phyloP scores from a whole-genome alignment of 441 rosid species.

The Gossypium davidsonii region DNA sequence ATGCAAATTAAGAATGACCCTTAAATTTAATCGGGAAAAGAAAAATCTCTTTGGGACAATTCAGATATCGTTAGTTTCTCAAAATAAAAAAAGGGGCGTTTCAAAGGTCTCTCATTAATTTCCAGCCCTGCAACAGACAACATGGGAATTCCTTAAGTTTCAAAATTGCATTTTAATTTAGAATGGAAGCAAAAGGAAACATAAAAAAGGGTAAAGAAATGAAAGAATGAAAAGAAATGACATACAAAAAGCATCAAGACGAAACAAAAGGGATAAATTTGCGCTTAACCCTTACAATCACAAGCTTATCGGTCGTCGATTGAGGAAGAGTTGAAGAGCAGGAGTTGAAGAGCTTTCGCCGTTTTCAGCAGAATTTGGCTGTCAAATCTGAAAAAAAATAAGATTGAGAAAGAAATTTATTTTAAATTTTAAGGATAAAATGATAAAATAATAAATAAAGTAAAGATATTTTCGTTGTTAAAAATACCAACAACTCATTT shows the following conservation, averaged over 20 bases:
- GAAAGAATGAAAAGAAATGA: not conserved
- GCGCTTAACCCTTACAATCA: conserved; percentile 84
- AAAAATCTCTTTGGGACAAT: conserved; percentile 38
- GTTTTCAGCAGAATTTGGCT: no score
- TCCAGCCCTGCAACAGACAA: conserved; percentile 62
- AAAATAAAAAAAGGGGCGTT: conserved; percentile 53
- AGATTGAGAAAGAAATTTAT: no score
- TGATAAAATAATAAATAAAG: no score
- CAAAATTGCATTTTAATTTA: not conserved
- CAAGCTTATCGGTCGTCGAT: conserved; percentile 42
- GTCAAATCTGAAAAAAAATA: no score
- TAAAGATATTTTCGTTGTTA: no score
- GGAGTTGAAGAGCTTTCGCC: conserved; percentile 38
- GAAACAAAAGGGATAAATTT: conserved; percentile 29
- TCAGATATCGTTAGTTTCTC: conserved; percentile 51
- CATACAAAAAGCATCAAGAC: conserved; percentile 12
- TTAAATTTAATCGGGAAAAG: not conserved
- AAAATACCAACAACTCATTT: no score
- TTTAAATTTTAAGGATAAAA: no score
- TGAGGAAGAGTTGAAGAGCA: not conserved
- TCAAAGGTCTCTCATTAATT: conserved; percentile 72
- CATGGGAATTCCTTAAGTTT: not conserved
- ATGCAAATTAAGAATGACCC: not conserved
- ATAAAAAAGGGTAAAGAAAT: not conserved
- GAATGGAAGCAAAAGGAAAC: not conserved